These are phyloP conservation scores for Porogramme epimiltina DNA, from an alignment of 1,284 basidiomycete species.

Conservation along the genomic window DNA sequence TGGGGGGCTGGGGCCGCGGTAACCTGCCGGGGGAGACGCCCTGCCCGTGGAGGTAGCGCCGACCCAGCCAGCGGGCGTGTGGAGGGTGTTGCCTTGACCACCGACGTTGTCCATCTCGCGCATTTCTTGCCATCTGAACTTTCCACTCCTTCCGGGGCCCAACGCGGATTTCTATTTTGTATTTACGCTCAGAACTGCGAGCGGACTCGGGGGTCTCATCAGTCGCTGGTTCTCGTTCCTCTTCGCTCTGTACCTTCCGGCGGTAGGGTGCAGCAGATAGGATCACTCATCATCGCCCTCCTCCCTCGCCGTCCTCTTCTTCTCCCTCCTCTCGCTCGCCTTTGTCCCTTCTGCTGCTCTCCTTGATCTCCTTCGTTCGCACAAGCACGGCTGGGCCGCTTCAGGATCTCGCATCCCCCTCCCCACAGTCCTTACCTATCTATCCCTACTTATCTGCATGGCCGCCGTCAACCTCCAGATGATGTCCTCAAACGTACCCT, in stretches of 20 bases:
- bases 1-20: conserved; percentile 1
- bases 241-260: conserved; percentile 9
- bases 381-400: conserved; percentile 42
- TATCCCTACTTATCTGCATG: conserved; percentile 44
- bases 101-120: conserved; percentile 32
- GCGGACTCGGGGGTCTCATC: conserved; percentile 18
- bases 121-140: conserved; percentile 31
- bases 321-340: conserved; percentile 31
- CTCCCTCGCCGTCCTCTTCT: conserved; percentile 10
- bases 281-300: conserved; percentile 24
- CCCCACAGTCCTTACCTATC: conserved; percentile 34
- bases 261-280: conserved; percentile 18
- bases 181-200: conserved; percentile 20
- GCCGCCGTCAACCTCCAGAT: conserved; percentile 74
- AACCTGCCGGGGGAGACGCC: no score
- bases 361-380: conserved; percentile 23
- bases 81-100: conserved; percentile 69
- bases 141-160: conserved; percentile 23
- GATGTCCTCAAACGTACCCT: conserved; percentile 62
- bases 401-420: conserved; percentile 24
- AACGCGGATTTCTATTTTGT: conserved; percentile 22
- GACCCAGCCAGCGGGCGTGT: conserved; percentile 1
- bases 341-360: conserved; percentile 20
- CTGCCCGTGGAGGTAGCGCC: not conserved
- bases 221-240: conserved; percentile 8